These are phyloP conservation scores for Musa troglodytarum DNA, from an alignment of 176 grass and related monocot species.

Conservation along the genomic window DNA sequence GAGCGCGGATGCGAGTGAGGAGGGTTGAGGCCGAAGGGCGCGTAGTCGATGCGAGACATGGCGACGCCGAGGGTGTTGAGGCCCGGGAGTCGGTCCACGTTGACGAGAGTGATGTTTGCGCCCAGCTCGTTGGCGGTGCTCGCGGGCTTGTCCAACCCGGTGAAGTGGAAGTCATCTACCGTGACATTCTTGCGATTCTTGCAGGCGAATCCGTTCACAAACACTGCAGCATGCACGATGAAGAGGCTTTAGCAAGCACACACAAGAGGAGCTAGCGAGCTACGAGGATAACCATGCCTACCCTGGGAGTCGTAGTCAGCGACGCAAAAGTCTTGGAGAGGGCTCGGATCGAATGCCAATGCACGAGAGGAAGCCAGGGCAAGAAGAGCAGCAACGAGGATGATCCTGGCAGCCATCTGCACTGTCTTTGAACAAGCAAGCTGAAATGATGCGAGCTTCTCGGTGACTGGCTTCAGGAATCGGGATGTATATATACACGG, in stretches of 20 bases:
- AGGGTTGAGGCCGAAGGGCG: conserved; percentile 34
- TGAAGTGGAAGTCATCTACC: conserved; percentile 30
- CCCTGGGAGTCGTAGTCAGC: too few relatives aligned
- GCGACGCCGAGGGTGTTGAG: conserved; percentile 31
- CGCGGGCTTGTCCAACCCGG: conserved; percentile 14
- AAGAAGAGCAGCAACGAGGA: too few relatives aligned
- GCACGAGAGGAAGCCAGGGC: too few relatives aligned
- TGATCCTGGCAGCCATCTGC: too few relatives aligned
- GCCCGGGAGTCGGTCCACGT: conserved; percentile 16
- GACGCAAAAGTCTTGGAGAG: too few relatives aligned
- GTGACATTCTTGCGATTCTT: conserved; percentile 17
- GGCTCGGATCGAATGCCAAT: too few relatives aligned
- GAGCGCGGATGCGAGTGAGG: conserved; percentile 28
- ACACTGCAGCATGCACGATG: conserved; percentile 16
- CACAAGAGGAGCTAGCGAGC: too few relatives aligned
- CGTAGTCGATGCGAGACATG: conserved; percentile 35
- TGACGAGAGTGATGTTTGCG: conserved; percentile 35
- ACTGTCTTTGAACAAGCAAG: too few relatives aligned
- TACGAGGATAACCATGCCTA: too few relatives aligned
- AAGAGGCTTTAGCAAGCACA: neutral
- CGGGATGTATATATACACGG: too few relatives aligned
- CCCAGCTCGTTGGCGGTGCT: conserved; percentile 32
- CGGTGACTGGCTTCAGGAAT: too few relatives aligned
- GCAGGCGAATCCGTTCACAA: conserved; percentile 30
- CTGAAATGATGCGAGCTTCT: too few relatives aligned